These are phyloP conservation scores for Sporothrix mexicana DNA, from an alignment of 2,329 filamentous ascomycete genomes.

Conservation along the genomic window DNA sequence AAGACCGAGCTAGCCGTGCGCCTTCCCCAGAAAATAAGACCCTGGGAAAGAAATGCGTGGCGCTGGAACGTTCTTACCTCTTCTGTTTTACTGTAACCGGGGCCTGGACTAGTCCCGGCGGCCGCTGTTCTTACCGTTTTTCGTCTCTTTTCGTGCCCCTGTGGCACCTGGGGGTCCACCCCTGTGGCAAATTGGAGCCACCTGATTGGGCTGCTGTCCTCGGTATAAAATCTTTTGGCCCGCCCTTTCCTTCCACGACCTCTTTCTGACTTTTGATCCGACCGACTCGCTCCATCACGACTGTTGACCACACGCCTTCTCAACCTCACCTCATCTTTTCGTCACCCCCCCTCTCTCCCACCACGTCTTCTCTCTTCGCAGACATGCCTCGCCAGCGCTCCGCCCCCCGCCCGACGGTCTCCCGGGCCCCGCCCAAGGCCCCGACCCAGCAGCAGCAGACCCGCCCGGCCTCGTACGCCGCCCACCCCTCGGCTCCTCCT, in stretches of 20 bases:
- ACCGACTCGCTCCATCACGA: not conserved
- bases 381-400: conserved; percentile 80
- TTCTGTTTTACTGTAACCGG: no score
- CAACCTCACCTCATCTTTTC: not conserved
- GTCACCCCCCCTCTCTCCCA: conserved; percentile 2
- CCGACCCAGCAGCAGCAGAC: conserved; percentile 62
- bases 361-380: conserved; percentile 26
- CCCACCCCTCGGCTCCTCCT: conserved; percentile 47
- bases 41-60: not conserved
- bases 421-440: conserved; percentile 65
- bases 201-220: conserved; percentile 35
- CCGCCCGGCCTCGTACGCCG: conserved; percentile 72
- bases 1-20: conserved; percentile 22
- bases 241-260: conserved; percentile 1
- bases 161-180: conserved; percentile 18
- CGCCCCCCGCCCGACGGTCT: conserved; percentile 64
- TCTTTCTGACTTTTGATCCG: not conserved
- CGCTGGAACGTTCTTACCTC: no score
- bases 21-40: conserved; percentile 20
- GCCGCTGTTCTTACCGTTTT: conserved; percentile 8
- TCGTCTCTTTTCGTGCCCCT: not conserved
- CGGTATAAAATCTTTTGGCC: conserved; percentile 35
- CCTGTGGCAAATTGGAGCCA: conserved; percentile 37
- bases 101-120: not conserved
- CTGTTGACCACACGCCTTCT: not conserved